phyloP scores from a whole-genome alignment of 176 grass and related monocot genomes.

The Triticum monococcum region DNA sequence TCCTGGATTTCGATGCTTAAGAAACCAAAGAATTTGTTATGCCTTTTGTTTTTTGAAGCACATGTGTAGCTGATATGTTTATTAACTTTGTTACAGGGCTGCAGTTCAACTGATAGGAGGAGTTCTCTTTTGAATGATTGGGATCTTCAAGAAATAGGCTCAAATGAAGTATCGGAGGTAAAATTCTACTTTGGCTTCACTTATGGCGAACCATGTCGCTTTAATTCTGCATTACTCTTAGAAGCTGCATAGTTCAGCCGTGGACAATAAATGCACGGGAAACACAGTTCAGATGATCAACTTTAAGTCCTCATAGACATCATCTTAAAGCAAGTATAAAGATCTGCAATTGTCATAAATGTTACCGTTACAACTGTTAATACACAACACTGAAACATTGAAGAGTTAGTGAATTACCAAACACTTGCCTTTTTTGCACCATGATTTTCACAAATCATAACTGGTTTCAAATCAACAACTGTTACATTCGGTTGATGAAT shows the following conservation, averaged over 20 bases:
- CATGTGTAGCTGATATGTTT: constrained; percentile 12
- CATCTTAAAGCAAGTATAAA: neutral
- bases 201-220: neutral
- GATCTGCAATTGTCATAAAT: neutral
- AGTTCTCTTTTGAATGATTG: constrained; percentile 77
- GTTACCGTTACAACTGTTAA: neutral
- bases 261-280: constrained; percentile 11
- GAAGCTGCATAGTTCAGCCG: neutral
- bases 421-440: constrained; percentile 2
- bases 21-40: constrained; percentile 12
- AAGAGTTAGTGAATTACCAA: neutral
- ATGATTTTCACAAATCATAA: constrained; percentile 3
- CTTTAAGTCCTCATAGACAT: neutral
- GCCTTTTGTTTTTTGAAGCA: constrained; percentile 10
- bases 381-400: neutral
- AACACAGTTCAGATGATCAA: neutral
- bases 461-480: neutral
- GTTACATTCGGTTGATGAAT: neutral
- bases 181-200: constrained; percentile 29
- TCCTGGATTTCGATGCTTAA: neutral
- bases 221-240: neutral
- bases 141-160: constrained; percentile 94
- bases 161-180: constrained; percentile 94
- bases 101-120: constrained; percentile 76
- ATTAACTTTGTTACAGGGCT: constrained; percentile 59